Evolutionary conservation across 805 yeast genomes (phyloP), one percentile per base, ranked within the genome.

Genomic region (Wickerhamomyces canadensis): DNA sequence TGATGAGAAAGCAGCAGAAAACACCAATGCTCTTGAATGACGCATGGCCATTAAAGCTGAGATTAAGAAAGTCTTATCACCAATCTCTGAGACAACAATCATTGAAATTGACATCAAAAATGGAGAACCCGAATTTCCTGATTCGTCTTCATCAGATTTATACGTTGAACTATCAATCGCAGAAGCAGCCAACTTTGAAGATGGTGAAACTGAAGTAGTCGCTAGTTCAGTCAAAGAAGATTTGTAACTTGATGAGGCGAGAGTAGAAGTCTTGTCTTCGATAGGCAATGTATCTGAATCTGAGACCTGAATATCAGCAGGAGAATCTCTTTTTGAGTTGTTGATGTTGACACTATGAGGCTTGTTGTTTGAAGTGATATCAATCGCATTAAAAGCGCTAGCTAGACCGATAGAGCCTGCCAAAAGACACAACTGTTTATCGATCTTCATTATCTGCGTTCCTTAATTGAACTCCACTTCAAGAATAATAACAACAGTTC

Each of bases 11-110:
- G 96, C 93, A 13, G 96, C 80, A 8, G 86, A 68, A 58, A 93
- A 91, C n/a, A 93, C 98, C 33, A 86, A 70, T 54, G 74, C 52
- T 52, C 94, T 74, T 15, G 89, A 76, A 61, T 88, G 81, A 57
- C 86, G 84, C 98, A 93, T 93, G 22, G 98, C 96, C 96, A 93
- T 89, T 47, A 93, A 70, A 2, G 97, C 98, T 25, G 98, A 97
- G 51, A 93, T 87, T 47, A 93, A 72, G 57, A 93, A 93, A 0
- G 99, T 93, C 65, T 93, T 93, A 61, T 93, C 99, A 42, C 98
- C 98, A 41, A 93, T 82, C 61, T 93, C 99, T 21, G 95, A 84
- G n/a, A 88, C 84, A 23, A 85, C 65, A 54, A 93, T 93, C 98
- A 93, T 93, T 13, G 91, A 76, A 24, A 80, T 65, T 2, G 98